A percentile compares a stretch with the other conserved stretches of the same genome.
Conservation (phyloP, 371 early-diverging fungal genomes). For the Rhizomucor miehei region DNA sequence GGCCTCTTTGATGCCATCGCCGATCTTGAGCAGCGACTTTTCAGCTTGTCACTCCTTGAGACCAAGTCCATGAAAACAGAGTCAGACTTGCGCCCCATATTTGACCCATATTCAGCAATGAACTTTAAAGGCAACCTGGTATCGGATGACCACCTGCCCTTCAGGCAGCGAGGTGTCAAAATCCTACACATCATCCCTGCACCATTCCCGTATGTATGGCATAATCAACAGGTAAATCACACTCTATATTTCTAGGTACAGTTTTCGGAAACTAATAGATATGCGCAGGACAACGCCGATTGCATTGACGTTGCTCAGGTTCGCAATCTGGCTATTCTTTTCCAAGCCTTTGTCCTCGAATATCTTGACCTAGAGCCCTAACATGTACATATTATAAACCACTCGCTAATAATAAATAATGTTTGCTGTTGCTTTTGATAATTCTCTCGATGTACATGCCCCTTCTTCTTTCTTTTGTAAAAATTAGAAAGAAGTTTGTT, state of each 20-base stretch:
- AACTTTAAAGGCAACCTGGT: slow-evolving; percentile 29
- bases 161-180: slow-evolving; percentile 73
- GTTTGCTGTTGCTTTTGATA: too few relatives aligned
- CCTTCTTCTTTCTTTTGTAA: too few relatives aligned
- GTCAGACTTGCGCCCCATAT: slow-evolving; percentile 11
- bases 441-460: too few relatives aligned
- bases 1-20: slow-evolving; percentile 49
- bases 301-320: slow-evolving; percentile 44
- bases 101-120: slow-evolving; percentile 29
- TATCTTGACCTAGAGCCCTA: slow-evolving; percentile 34
- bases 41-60: slow-evolving; percentile 5
- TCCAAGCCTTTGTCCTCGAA: slow-evolving; percentile 54
- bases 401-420: too few relatives aligned
- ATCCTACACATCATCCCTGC: slow-evolving; percentile 83
- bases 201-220: slow-evolving; percentile 90
- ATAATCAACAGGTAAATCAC: slow-evolving; percentile 49
- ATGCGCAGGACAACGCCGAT: slow-evolving; percentile 23
- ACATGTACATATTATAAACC: too few relatives aligned
- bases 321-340: slow-evolving; percentile 47
- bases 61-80: slow-evolving; percentile 8
- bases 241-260: too few relatives aligned
- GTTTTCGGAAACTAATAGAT: neutral
- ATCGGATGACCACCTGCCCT: slow-evolving; percentile 90
- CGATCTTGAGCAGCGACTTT: slow-evolving; percentile 35
- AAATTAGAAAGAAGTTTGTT: too few relatives aligned